Evolutionary conservation across 148 eudicot species (phyloP).

Genomic region (Diospyros kaki): DNA sequence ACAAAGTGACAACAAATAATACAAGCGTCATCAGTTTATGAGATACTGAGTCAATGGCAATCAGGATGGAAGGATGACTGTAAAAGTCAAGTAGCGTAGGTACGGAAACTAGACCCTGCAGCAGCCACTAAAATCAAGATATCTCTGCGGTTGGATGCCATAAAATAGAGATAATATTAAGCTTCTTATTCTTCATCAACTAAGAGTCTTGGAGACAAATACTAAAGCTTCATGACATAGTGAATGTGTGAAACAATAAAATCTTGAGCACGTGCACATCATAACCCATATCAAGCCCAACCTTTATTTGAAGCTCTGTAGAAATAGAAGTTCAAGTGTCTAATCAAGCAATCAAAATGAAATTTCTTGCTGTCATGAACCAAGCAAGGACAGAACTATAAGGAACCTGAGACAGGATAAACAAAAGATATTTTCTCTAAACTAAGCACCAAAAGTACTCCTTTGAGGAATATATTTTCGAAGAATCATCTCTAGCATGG

Average conservation of each 20-base stretch:
- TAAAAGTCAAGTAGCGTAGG: not conserved
- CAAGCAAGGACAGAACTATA: not conserved
- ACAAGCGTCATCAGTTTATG: not conserved
- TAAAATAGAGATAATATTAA: not conserved
- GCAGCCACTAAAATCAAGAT: not conserved
- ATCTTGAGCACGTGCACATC: not conserved
- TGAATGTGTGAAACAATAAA: not conserved
- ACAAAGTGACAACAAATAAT: not conserved
- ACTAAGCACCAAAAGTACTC: not conserved
- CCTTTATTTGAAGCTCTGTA: not conserved
- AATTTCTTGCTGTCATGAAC: not conserved
- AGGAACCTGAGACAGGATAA: not conserved
- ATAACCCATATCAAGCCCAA: not conserved
- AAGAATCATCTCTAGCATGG: not conserved
- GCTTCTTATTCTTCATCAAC: not conserved
- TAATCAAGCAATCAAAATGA: not conserved
- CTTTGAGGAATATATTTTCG: not conserved
- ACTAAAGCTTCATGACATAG: too few species aligned
- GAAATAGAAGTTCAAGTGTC: not conserved
- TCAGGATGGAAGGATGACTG: not conserved
- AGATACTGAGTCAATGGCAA: not conserved
- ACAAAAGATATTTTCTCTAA: not conserved
- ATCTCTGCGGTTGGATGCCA: not conserved
- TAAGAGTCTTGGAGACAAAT: not conserved
- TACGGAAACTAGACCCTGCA: not conserved